phyloP scores from a whole-genome alignment of 306 rosid species.

The Hippophae gyantsensis region DNA sequence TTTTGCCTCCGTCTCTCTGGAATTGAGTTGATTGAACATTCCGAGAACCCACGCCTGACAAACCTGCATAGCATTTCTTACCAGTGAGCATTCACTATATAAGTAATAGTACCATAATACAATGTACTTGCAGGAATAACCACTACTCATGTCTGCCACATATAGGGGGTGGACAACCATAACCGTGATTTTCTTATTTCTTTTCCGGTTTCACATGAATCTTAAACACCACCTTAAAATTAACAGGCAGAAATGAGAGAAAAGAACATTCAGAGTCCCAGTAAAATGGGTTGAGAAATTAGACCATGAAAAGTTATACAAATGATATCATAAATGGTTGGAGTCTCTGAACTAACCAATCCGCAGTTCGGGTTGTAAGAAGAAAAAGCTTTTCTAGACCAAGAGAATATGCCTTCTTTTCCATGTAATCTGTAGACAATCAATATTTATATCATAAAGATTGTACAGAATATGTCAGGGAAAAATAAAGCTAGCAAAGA shows the following conservation, averaged over 20 bases:
- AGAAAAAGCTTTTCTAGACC: constrained; percentile 79
- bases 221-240: too few relatives aligned
- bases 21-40: constrained; percentile 69
- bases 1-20: constrained; percentile 60
- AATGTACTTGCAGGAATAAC: too few relatives aligned
- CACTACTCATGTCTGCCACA: too few relatives aligned
- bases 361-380: constrained; percentile 87
- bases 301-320: not conserved
- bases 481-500: not conserved
- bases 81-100: not conserved
- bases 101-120: too few relatives aligned
- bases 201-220: too few relatives aligned
- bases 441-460: not conserved
- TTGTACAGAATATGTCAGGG: not conserved
- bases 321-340: not conserved
- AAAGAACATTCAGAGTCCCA: too few relatives aligned
- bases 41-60: constrained; percentile 91
- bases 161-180: too few relatives aligned
- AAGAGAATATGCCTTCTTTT: constrained; percentile 68
- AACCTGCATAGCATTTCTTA: constrained; percentile 49
- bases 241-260: too few relatives aligned
- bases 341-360: constrained; percentile 45
- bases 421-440: constrained; percentile 67
- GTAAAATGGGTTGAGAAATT: too few relatives aligned
- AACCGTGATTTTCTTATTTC: too few relatives aligned